Conservation (phyloP, 768 basidiomycete species). For the Trametes cinnabarina region DNA sequence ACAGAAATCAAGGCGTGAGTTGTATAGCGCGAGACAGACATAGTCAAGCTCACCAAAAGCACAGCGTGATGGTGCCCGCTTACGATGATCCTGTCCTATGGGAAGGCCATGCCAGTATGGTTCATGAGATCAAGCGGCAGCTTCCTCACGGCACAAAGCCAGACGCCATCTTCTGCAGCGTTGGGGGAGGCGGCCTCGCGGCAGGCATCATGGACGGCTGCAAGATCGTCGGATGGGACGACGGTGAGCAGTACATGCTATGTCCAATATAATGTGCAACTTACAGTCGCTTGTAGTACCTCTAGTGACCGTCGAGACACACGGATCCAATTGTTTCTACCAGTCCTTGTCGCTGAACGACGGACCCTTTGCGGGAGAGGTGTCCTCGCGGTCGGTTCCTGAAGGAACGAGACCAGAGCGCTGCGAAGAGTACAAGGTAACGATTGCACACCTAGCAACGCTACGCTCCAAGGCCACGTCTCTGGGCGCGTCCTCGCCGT, state of each 20-base stretch:
- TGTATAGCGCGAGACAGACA: not conserved
- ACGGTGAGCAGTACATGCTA: conserved; percentile 40
- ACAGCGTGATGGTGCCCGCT: conserved; percentile 65
- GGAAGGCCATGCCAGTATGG: conserved; percentile 77
- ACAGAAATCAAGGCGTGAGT: conserved; percentile 54
- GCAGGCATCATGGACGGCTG: conserved; percentile 74
- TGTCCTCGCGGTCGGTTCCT: conserved; percentile 34
- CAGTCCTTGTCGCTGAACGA: conserved; percentile 63
- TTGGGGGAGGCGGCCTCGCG: conserved; percentile 72
- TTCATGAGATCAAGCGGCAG: conserved; percentile 59
- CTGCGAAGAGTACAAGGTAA: conserved; percentile 44
- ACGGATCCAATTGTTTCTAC: conserved; percentile 73
- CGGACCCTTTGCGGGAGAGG: conserved; percentile 33
- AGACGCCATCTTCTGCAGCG: conserved; percentile 73
- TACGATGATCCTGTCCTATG: conserved; percentile 70
- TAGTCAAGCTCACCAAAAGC: not conserved
- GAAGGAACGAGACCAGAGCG: conserved; percentile 42
- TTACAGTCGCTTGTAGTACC: conserved; percentile 43
- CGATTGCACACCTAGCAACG: conserved; percentile 53
- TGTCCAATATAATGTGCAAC: not conserved
- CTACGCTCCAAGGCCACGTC: conserved; percentile 69
- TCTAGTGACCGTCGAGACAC: conserved; percentile 65
- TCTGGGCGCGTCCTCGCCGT: conserved; percentile 66
- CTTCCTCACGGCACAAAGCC: conserved; percentile 46
- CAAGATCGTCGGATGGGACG: conserved; percentile 60